phyloP scores from a whole-genome alignment of 331 rosid genomes.

The Pyrus hybrid region DNA sequence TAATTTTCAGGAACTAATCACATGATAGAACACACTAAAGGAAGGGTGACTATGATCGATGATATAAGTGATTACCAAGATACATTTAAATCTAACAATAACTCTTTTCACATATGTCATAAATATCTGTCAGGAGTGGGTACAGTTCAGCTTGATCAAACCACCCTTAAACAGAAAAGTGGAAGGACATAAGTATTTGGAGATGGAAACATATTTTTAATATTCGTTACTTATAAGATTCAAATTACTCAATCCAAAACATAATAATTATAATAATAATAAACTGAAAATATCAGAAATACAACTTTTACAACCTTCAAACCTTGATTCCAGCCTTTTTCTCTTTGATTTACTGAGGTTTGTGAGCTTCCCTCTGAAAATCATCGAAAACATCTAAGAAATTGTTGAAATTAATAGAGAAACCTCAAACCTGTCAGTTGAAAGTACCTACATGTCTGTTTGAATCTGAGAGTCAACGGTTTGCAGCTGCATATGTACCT shows the following conservation, averaged over 20 bases:
- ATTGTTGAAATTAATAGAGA: constrained; percentile 10
- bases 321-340: constrained; percentile 58
- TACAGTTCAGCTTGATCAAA: not conserved
- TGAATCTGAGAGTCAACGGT: constrained; percentile 67
- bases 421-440: constrained; percentile 6
- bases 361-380: constrained; percentile 65
- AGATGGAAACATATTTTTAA: not conserved
- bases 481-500: constrained; percentile 64
- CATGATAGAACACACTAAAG: not conserved
- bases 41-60: not conserved
- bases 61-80: not conserved
- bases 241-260: not conserved
- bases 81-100: not conserved
- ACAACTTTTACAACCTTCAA: constrained; percentile 49
- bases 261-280: not conserved
- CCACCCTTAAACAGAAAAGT: not conserved
- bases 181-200: not conserved
- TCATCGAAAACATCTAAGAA: constrained; percentile 11
- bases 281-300: constrained; percentile 12
- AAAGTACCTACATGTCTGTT: constrained; percentile 58
- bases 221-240: not conserved
- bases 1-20: not conserved
- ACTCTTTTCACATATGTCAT: not conserved
- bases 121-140: not conserved
- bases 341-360: constrained; percentile 56